These are phyloP conservation scores for Penicillium paradoxum DNA, from an alignment of 495 filamentous ascomycete genomes.

Conservation along the genomic window DNA sequence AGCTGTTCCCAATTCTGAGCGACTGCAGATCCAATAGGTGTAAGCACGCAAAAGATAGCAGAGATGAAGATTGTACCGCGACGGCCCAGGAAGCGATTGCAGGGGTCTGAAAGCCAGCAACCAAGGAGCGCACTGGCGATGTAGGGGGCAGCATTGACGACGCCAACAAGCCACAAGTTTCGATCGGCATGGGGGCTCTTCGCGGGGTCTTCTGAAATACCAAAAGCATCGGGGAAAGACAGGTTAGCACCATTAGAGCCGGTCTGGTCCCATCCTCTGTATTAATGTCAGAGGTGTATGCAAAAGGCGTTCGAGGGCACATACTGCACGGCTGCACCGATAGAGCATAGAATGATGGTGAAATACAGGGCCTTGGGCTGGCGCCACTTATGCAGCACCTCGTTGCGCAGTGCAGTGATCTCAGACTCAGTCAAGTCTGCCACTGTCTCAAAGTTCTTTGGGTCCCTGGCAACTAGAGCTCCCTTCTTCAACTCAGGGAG, in stretches of 20 bases:
- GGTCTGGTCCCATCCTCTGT: constrained; percentile 64
- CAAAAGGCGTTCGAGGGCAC: constrained; percentile 7
- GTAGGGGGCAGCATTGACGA: constrained; percentile 53
- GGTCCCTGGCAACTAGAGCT: constrained; percentile 62
- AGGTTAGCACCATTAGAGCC: constrained; percentile 70
- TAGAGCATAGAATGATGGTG: constrained; percentile 64
- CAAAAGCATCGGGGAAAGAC: constrained; percentile 55
- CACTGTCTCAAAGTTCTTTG: constrained; percentile 49
- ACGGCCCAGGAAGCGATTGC: constrained; percentile 52
- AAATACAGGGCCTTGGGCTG: constrained; percentile 62
- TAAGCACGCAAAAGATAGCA: constrained; percentile 54
- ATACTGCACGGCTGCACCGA: constrained; percentile 64
- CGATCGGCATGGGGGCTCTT: constrained; percentile 6
- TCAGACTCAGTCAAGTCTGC: constrained; percentile 54
- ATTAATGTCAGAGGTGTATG: constrained; percentile 1
- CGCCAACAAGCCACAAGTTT: constrained; percentile 58
- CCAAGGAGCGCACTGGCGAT: constrained; percentile 41
- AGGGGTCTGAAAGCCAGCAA: constrained; percentile 59
- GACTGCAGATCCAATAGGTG: constrained; percentile 52
- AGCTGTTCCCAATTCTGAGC: constrained; percentile 57
- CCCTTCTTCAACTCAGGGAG: constrained; percentile 49
- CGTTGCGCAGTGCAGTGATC: constrained; percentile 47
- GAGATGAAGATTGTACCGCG: constrained; percentile 58
- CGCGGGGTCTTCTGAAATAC: constrained; percentile 39
- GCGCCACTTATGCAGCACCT: constrained; percentile 59